Evolutionary conservation across 805 yeast genomes (phyloP).

Genomic region (Kurtzmaniella cleridarum): DNA sequence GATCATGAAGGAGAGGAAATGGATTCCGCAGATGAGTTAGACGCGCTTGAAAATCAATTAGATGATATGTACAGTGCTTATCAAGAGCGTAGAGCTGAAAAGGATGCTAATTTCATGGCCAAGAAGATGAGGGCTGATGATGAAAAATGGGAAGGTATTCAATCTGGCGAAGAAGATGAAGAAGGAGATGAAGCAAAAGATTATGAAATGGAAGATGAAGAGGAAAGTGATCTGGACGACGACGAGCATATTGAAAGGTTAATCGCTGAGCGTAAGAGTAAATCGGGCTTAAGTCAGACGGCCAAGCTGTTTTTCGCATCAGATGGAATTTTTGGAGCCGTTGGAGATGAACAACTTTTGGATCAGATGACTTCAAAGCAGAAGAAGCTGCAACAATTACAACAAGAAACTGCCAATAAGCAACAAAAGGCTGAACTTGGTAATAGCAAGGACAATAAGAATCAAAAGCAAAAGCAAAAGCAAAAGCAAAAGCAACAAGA

Average conservation of each 20-base stretch:
- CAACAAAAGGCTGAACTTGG: slow-evolving; percentile 6
- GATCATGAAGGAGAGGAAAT: slow-evolving; percentile 29
- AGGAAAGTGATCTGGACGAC: slow-evolving; percentile 53
- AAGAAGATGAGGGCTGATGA: slow-evolving; percentile 68
- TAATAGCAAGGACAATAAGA: slow-evolving; percentile 13
- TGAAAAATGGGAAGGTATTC: slow-evolving; percentile 74
- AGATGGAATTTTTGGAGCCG: slow-evolving; percentile 32
- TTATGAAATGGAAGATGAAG: slow-evolving; percentile 39
- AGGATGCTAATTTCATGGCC: slow-evolving; percentile 64
- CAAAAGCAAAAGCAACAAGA: slow-evolving; percentile 15
- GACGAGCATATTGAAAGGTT: slow-evolving; percentile 60
- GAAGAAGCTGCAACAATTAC: background rate
- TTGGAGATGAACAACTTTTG: slow-evolving; percentile 46
- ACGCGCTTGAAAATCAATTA: slow-evolving; percentile 71
- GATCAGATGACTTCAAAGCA: slow-evolving; percentile 26
- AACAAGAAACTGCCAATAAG: slow-evolving; percentile 2
- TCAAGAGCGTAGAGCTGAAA: slow-evolving; percentile 61
- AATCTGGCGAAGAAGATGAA: slow-evolving; percentile 28
- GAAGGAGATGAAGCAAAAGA: slow-evolving; percentile 36
- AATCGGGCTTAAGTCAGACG: slow-evolving; percentile 26
- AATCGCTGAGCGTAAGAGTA: slow-evolving; percentile 45
- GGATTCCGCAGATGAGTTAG: slow-evolving; percentile 49
- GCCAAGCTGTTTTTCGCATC: slow-evolving; percentile 38
- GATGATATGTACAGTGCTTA: slow-evolving; percentile 75
- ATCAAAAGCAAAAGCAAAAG: slow-evolving; percentile 8